Evolutionary conservation across 1,284 basidiomycete genomes (phyloP).

Genomic region (Rhizoctonia solani): DNA sequence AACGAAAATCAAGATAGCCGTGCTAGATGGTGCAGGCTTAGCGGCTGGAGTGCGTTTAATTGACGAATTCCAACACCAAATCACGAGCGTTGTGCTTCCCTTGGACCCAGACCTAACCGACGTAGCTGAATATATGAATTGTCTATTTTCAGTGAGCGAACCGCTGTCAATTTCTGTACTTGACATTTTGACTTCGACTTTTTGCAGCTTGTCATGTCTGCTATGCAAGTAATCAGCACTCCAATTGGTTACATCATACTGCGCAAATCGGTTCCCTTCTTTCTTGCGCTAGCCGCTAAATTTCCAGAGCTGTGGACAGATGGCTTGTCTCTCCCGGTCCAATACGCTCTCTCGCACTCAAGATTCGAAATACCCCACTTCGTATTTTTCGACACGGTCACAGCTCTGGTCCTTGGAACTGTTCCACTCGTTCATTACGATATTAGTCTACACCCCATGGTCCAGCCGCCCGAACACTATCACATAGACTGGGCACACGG

Average conservation of each 20-base stretch:
- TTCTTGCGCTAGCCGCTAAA: not conserved
- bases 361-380: not conserved
- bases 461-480: not conserved
- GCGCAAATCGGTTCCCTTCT: not conserved
- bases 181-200: not conserved
- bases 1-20: not conserved
- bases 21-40: not conserved
- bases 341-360: not conserved
- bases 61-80: not conserved
- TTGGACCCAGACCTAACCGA: not conserved
- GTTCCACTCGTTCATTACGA: slow-evolving; percentile 2
- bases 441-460: not conserved
- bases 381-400: not conserved
- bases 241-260: not conserved
- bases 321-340: not conserved
- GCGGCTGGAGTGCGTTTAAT: not conserved
- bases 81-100: not conserved
- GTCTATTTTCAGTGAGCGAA: not conserved
- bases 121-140: not conserved
- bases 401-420: not conserved
- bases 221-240: not conserved
- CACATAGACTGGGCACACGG: not conserved
- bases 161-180: not conserved
- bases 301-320: not conserved
- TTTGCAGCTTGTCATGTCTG: not conserved